A percentile compares a stretch with the other conserved stretches of the same genome.
Evolutionary conservation across 768 basidiomycete species (phyloP).

Genomic region (Cytidiella melzeri): DNA sequence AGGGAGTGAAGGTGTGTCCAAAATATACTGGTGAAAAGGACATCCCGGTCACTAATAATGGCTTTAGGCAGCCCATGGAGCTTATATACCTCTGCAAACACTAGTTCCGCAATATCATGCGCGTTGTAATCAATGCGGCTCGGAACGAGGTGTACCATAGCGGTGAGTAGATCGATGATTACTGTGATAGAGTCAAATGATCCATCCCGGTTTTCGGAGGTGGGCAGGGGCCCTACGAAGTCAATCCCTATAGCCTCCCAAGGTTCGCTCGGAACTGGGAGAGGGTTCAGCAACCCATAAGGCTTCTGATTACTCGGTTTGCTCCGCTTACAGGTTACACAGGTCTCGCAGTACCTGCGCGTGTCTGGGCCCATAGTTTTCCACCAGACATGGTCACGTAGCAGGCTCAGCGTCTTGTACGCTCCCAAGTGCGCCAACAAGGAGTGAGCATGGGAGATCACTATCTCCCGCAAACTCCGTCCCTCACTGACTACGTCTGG

Average conservation of each 20-base stretch:
- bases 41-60: no score
- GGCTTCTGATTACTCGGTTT: no score
- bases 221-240: no score
- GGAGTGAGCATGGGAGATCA: slow-evolving; percentile 34
- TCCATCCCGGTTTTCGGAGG: no score
- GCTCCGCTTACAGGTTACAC: slow-evolving; percentile 20
- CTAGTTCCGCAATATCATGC: slow-evolving; percentile 28
- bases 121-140: slow-evolving; percentile 26
- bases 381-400: slow-evolving; percentile 41
- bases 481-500: slow-evolving; percentile 21
- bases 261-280: slow-evolving; percentile 19
- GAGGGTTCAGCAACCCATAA: no score
- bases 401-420: no score
- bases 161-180: slow-evolving; percentile 20
- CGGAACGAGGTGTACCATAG: slow-evolving; percentile 25
- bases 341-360: slow-evolving; percentile 21
- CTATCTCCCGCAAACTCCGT: slow-evolving; percentile 22
- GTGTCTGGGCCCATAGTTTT: slow-evolving; percentile 27
- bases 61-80: slow-evolving; percentile 32
- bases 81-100: slow-evolving; percentile 31
- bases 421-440: slow-evolving; percentile 35
- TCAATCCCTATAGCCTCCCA: slow-evolving; percentile 26
- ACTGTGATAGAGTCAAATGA: no score
- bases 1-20: slow-evolving; percentile 31
- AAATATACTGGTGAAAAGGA: slow-evolving; percentile 36